phyloP scores from a whole-genome alignment of 1,284 basidiomycete species.

The Serendipita sp. region DNA sequence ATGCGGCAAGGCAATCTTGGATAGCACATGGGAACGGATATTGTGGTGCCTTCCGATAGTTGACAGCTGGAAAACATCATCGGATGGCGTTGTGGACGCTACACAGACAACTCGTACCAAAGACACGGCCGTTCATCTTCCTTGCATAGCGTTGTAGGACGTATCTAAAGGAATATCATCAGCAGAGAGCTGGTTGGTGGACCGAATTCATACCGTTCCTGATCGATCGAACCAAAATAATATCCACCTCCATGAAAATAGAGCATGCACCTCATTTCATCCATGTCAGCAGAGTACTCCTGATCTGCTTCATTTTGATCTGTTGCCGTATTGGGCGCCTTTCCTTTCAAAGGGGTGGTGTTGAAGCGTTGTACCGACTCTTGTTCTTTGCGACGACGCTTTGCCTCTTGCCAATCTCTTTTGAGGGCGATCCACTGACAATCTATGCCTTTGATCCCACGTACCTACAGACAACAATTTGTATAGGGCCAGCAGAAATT shows the following conservation, averaged over 20 bases:
- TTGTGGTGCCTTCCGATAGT: conserved; percentile 84
- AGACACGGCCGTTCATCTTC: conserved; percentile 79
- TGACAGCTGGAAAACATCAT: conserved; percentile 44
- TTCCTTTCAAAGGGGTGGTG: conserved; percentile 23
- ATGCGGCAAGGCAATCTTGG: conserved; percentile 77
- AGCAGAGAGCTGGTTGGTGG: not conserved
- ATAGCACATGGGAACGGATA: conserved; percentile 94
- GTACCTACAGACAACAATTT: conserved; percentile 18
- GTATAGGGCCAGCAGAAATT: not conserved
- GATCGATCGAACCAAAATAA: conserved; percentile 69
- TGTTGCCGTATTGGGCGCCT: conserved; percentile 18
- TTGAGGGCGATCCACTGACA: conserved; percentile 81
- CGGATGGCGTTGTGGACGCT: not conserved
- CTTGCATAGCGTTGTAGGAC: conserved; percentile 76
- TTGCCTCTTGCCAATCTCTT: conserved; percentile 55
- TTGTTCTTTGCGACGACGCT: conserved; percentile 36
- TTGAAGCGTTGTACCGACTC: conserved; percentile 14
- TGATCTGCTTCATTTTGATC: conserved; percentile 16
- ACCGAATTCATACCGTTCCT: conserved; percentile 38
- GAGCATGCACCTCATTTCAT: conserved; percentile 73
- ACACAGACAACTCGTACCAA: conserved; percentile 35
- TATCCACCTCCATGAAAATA: conserved; percentile 78
- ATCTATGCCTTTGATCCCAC: conserved; percentile 54
- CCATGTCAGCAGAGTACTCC: conserved; percentile 47
- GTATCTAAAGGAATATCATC: conserved; percentile 33